Percentiles rank a stretch among this genome's conserved stretches.
phyloP scores from a whole-genome alignment of 805 yeast genomes.

The Candida jianshihensis region DNA sequence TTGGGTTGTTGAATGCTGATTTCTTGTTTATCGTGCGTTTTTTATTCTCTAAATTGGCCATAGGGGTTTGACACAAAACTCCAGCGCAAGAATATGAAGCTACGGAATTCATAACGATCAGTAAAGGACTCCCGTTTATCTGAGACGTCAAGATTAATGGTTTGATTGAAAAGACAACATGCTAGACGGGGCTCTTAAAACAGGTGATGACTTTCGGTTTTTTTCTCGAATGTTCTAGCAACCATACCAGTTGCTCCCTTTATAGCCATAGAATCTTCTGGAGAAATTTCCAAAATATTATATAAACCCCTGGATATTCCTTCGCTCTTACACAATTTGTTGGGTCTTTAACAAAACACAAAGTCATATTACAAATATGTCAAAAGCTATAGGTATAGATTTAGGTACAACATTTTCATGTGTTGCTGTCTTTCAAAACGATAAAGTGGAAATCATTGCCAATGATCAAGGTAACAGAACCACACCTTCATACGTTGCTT shows the following conservation, averaged over 20 bases:
- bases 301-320: neutral
- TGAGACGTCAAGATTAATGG: no score
- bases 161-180: no score
- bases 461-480: constrained; percentile 99
- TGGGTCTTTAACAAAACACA: neutral
- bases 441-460: constrained; percentile 90
- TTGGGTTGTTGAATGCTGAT: no score
- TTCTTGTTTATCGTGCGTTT: neutral
- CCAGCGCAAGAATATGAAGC: no score
- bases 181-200: no score
- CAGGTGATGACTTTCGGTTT: no score
- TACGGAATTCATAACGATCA: no score
- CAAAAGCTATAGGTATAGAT: constrained; percentile 75
- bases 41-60: no score
- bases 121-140: no score
- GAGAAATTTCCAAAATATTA: no score
- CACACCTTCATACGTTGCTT: constrained; percentile 94
- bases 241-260: neutral
- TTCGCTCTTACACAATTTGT: no score
- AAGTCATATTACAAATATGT: constrained; percentile 27
- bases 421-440: constrained; percentile 83
- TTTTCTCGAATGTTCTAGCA: constrained; percentile 1
- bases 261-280: constrained; percentile 5
- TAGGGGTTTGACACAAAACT: neutral
- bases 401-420: constrained; percentile 97